These are phyloP conservation scores for Piromyces finnis DNA, from an alignment of 192 early-diverging fungal species.

Conservation along the genomic window DNA sequence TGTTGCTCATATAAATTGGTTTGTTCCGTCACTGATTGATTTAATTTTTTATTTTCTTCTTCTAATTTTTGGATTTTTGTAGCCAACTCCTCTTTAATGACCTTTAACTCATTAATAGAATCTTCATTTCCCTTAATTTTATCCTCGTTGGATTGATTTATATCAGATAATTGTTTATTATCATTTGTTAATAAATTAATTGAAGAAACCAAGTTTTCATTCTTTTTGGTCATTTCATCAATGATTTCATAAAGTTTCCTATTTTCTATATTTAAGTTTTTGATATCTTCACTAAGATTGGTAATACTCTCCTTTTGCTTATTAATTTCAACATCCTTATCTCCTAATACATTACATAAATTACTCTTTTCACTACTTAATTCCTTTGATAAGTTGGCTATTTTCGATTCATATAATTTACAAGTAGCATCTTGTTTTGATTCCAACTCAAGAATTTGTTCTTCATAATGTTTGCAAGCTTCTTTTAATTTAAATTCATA, in stretches of 20 bases:
- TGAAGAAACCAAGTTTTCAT: neutral
- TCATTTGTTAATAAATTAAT: neutral
- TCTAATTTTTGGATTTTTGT: neutral
- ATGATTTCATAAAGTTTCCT: neutral
- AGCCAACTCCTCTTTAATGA: neutral
- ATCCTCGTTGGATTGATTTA: neutral
- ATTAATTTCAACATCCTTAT: neutral
- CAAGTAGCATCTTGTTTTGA: neutral
- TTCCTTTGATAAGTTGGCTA: neutral
- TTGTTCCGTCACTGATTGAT: neutral
- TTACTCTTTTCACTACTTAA: neutral
- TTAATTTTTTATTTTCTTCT: neutral
- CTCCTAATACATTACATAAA: neutral
- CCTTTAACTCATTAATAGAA: neutral
- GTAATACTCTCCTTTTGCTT: neutral
- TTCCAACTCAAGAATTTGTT: neutral
- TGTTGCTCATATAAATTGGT: neutral
- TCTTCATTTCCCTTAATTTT: neutral
- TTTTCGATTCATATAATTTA: neutral
- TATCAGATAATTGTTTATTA: neutral
- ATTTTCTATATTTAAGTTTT: neutral
- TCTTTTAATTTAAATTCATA: neutral
- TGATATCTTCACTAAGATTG: neutral
- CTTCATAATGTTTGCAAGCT: neutral
- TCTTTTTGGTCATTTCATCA: neutral